A percentile compares a stretch with the other conserved stretches of the same genome.
phyloP scores from a whole-genome alignment of 164 flowering plant genomes.

The Magnolia sinica region DNA sequence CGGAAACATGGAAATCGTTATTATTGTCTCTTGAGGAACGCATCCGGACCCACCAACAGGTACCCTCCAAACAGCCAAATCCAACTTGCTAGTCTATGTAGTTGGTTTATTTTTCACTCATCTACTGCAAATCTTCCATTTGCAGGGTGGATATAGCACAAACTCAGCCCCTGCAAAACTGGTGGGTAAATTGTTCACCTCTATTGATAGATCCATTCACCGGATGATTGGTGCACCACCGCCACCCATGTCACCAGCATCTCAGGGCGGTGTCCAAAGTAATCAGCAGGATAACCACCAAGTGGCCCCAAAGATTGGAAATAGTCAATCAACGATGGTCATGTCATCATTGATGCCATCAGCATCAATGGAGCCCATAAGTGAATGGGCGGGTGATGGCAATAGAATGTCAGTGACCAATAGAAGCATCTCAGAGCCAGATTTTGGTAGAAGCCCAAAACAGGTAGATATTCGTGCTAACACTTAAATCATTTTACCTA shows the following conservation, averaged over 20 bases:
- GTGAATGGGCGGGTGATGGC: constrained; percentile 54
- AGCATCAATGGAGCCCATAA: constrained; percentile 78
- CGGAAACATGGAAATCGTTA: constrained; percentile 66
- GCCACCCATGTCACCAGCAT: constrained; percentile 26
- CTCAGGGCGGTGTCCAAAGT: constrained; percentile 36
- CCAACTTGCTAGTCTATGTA: not conserved
- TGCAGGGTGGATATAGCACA: constrained; percentile 78
- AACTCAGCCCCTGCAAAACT: constrained; percentile 83
- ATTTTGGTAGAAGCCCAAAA: constrained; percentile 71
- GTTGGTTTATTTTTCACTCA: not conserved
- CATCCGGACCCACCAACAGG: constrained; percentile 85
- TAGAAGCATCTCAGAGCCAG: constrained; percentile 96
- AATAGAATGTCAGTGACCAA: constrained; percentile 46
- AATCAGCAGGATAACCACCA: constrained; percentile 41
- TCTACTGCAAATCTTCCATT: constrained; percentile 13
- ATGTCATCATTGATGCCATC: constrained; percentile 78
- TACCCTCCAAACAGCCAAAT: constrained; percentile 16
- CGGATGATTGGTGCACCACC: constrained; percentile 92
- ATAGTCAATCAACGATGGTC: constrained; percentile 77
- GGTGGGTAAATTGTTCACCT: constrained; percentile 76
- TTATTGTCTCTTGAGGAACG: constrained; percentile 83
- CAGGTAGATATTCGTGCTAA: constrained; percentile 37
- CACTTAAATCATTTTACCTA: not conserved
- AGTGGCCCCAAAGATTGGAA: constrained; percentile 46
- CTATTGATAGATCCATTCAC: constrained; percentile 82